Percentiles rank a stretch among this genome's conserved stretches.
Conservation (phyloP, 805 yeast genomes). For the Lipomyces sp. region DNA sequence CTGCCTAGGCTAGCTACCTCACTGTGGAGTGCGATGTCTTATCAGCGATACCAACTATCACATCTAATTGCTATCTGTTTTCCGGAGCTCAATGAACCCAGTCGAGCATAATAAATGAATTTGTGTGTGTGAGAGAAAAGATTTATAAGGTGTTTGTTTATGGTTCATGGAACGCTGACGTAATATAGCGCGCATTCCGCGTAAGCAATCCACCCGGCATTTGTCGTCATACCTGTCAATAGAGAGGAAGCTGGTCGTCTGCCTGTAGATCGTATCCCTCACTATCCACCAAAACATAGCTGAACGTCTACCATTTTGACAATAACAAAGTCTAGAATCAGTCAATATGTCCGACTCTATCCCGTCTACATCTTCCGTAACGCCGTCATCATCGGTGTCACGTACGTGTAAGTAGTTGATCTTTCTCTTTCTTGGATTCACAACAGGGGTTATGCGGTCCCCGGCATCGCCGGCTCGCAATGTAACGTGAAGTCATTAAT, state of each 20-base stretch:
- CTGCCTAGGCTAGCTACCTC: not conserved
- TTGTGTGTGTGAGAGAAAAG: too few relatives aligned
- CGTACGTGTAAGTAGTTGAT: constrained; percentile 1
- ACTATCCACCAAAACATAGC: not conserved
- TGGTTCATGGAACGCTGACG: not conserved
- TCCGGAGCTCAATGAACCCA: not conserved
- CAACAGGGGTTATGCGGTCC: not conserved
- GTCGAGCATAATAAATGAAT: too few relatives aligned
- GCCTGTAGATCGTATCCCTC: not conserved
- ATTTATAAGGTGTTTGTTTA: too few relatives aligned
- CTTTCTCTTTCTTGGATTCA: not conserved
- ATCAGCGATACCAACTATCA: not conserved
- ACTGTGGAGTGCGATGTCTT: not conserved
- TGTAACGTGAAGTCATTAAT: not conserved
- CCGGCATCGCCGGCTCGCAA: not conserved
- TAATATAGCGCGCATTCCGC: not conserved
- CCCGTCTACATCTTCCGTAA: not conserved
- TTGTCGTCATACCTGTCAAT: not conserved
- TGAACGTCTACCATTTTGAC: not conserved
- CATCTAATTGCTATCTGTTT: not conserved
- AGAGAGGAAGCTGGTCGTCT: not conserved
- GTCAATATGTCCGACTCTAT: constrained; percentile 1
- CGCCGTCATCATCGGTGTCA: not conserved
- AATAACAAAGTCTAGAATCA: not conserved
- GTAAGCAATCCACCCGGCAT: not conserved